Evolutionary conservation across 2,329 filamentous ascomycete genomes (phyloP), one percentile per base, ranked within the genome.

Genomic region (Aureobasidium sp.): DNA sequence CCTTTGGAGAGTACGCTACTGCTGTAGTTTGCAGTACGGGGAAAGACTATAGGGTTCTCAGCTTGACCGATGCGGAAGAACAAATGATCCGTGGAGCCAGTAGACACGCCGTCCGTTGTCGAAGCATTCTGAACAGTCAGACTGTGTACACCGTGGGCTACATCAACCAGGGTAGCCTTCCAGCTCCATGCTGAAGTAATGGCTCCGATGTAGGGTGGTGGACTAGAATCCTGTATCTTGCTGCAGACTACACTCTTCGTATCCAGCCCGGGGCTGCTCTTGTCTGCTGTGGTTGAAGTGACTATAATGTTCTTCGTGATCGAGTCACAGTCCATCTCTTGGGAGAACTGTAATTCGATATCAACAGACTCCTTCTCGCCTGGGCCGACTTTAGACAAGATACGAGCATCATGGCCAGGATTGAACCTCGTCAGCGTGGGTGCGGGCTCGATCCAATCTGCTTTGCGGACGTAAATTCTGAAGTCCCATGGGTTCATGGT

Each of bases 41-140:
- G 81, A 66, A 84, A 86, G 0, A 86, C 76, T 52, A 87, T 79
- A 0, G 84, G 84, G 67, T 87, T 87, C 63, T 82, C 75, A 3
- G 66, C 67, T 63, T 80, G 76, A 37, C 85, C 85, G 54, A 86
- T 75, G 16, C 85, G 82, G 66, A 87, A 75, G 65, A 87, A 74
- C 70, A 87, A 86, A 62, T 82, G 80, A 64, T 88, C 85, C 16
- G 77, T 71, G 0, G 82, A 75, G 52, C 79, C 74, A 0, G 83
- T 86, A 29, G 73, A 73, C 1, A 62, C 67, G 2, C 76, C 77
- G 27, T 74, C 72, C 5, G 70, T 68, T 44, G 74, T 77, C 3
- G 77, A 77, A 25, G 79, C 77, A 65, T 86, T 86, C 55, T 76
- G 78, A 49, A 87, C 72, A 0, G 80, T 84, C 58, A 87, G 68